These are phyloP conservation scores for Blastomyces emzantsi DNA, from an alignment of 2,329 filamentous ascomycete species.

Conservation along the genomic window DNA sequence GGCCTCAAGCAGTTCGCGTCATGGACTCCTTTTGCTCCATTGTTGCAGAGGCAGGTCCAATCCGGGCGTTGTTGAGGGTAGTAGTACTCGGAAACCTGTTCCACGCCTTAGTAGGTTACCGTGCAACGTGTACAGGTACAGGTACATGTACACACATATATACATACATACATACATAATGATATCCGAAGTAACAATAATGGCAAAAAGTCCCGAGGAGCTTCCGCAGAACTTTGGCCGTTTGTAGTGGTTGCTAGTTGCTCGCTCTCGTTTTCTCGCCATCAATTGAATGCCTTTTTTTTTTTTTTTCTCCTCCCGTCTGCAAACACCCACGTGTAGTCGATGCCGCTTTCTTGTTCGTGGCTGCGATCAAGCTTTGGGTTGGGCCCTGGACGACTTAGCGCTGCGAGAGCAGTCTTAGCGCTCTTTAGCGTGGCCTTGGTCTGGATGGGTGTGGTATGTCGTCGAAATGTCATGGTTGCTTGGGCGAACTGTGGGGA, in stretches of 20 bases:
- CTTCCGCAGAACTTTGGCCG: neutral
- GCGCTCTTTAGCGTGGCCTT: neutral
- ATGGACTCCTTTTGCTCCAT: neutral
- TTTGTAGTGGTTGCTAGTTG: neutral
- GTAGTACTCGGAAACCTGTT: too few species aligned
- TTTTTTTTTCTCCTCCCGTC: neutral
- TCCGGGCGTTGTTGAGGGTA: neutral
- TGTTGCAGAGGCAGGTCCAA: neutral
- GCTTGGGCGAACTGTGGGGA: neutral
- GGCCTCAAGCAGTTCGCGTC: neutral
- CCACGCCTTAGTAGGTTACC: too few species aligned
- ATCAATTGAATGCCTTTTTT: neutral
- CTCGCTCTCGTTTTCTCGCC: neutral
- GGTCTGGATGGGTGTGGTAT: neutral
- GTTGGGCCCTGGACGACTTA: neutral
- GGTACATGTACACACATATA: too few species aligned
- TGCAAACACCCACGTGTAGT: constrained; percentile 3
- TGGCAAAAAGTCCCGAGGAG: neutral
- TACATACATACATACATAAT: too few species aligned
- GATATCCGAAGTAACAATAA: too few species aligned
- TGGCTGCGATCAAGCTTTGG: neutral
- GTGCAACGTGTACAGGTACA: neutral
- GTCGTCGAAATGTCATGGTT: too few species aligned
- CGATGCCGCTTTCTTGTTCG: constrained; percentile 6
- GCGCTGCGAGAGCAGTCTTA: neutral